phyloP scores from a whole-genome alignment of 805 yeast species.

The Candida vaughaniae region DNA sequence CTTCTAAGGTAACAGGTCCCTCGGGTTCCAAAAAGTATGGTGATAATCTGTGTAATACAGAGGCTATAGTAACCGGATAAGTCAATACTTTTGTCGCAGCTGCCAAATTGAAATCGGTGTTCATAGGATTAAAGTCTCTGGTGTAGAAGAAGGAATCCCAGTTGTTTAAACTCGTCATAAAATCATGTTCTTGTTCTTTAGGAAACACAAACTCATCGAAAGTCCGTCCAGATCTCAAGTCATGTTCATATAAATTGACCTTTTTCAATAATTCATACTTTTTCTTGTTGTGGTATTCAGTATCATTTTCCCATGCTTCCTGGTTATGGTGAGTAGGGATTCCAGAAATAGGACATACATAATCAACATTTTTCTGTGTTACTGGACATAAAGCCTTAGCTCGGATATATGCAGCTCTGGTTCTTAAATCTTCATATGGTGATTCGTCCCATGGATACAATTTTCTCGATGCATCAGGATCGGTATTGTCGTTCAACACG shows the following conservation, averaged over 20 bases:
- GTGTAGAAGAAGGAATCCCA: constrained; percentile 97
- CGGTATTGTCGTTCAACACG: constrained; percentile 31
- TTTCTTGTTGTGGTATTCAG: constrained; percentile 63
- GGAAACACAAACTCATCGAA: constrained; percentile 98
- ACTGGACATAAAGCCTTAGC: constrained; percentile 90
- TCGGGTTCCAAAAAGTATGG: constrained; percentile 80
- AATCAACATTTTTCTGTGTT: constrained; percentile 74
- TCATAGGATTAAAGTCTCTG: constrained; percentile 91
- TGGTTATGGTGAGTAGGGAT: constrained; percentile 93
- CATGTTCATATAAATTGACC: constrained; percentile 93
- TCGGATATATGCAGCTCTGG: constrained; percentile 87
- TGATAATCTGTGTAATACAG: constrained; percentile 77
- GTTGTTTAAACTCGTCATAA: constrained; percentile 68
- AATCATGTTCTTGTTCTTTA: constrained; percentile 70
- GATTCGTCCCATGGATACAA: constrained; percentile 81
- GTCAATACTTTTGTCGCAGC: constrained; percentile 93
- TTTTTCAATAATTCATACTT: constrained; percentile 74
- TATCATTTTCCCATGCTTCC: constrained; percentile 86
- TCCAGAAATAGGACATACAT: constrained; percentile 90
- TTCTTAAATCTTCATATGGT: constrained; percentile 82
- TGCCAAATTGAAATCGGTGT: constrained; percentile 92
- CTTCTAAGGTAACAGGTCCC: constrained; percentile 89
- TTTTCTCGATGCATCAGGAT: constrained; percentile 25
- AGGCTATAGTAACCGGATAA: constrained; percentile 87
- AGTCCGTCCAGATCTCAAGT: constrained; percentile 86